Evolutionary conservation across 1,284 basidiomycete genomes (phyloP).

Genomic region (Sporisorium sorghi): DNA sequence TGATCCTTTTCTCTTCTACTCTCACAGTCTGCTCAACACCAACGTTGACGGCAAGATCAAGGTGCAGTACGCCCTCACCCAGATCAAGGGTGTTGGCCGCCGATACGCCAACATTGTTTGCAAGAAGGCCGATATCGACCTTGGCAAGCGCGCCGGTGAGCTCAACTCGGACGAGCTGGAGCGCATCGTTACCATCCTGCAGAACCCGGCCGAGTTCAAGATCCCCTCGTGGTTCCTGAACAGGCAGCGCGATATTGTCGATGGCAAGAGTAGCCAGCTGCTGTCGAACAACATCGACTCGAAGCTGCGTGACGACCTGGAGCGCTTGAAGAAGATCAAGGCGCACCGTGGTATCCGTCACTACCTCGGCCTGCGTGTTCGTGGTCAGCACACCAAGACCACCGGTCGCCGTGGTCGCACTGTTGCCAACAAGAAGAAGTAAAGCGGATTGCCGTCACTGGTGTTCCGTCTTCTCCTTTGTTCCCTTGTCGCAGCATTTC

Average conservation of each 20-base stretch:
- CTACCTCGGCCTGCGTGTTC: slow-evolving; percentile 88
- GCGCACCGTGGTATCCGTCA: slow-evolving; percentile 98
- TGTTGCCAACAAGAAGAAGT: slow-evolving; percentile 69
- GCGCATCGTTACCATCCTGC: slow-evolving; percentile 98
- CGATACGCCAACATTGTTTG: slow-evolving; percentile 99
- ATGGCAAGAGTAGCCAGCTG: slow-evolving; percentile 96
- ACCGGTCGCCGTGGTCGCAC: slow-evolving; percentile 77
- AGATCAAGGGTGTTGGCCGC: slow-evolving; percentile 99
- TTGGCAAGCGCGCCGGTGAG: slow-evolving; percentile 95
- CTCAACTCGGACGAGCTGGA: slow-evolving; percentile 97
- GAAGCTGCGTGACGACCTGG: slow-evolving; percentile 97
- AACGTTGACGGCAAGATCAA: slow-evolving; percentile 99
- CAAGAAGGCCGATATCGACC: slow-evolving; percentile 99
- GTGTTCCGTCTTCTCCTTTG: slow-evolving; percentile 17
- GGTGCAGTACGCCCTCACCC: slow-evolving; percentile 74
- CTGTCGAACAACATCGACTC: slow-evolving; percentile 98
- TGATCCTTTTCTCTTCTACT: neutral
- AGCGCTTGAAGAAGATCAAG: slow-evolving; percentile 99
- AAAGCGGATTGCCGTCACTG: slow-evolving; percentile 32
- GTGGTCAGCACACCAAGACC: slow-evolving; percentile 99
- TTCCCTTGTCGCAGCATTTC: slow-evolving; percentile 36
- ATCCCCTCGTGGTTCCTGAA: slow-evolving; percentile 99
- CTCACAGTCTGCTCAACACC: slow-evolving; percentile 89
- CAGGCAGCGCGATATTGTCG: slow-evolving; percentile 97
- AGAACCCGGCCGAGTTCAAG: slow-evolving; percentile 99